phyloP scores from a whole-genome alignment of 1,284 basidiomycete genomes.

The Ustilago hordei region DNA sequence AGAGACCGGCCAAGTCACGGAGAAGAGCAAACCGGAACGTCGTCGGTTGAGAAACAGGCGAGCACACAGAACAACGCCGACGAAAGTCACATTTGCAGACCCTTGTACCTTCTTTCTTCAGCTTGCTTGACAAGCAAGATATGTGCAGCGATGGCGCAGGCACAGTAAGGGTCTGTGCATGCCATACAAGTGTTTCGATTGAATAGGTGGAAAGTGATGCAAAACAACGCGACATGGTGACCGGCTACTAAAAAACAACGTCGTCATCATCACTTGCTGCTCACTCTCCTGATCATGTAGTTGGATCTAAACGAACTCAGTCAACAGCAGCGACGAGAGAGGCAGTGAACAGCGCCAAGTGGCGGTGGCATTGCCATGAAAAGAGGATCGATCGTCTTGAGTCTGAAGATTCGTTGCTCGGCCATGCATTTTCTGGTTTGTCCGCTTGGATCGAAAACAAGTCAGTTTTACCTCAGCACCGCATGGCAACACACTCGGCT shows the following conservation, averaged over 20 bases:
- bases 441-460: background rate
- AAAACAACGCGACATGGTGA: background rate
- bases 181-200: background rate
- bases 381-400: background rate
- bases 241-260: background rate
- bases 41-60: slow-evolving; percentile 1
- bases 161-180: background rate
- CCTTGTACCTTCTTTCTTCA: background rate
- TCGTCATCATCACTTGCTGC: background rate
- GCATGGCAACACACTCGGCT: background rate
- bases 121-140: background rate
- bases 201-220: background rate
- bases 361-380: background rate
- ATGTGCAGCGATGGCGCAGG: background rate
- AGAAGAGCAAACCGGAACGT: slow-evolving; percentile 10
- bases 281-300: slow-evolving; percentile 1
- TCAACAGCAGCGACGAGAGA: background rate
- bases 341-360: background rate
- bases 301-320: background rate
- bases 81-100: background rate
- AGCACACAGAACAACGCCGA: background rate
- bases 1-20: slow-evolving; percentile 9
- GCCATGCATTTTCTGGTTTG: background rate
- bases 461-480: background rate
- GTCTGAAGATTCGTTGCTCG: background rate